A percentile compares a stretch with the other conserved stretches of the same genome.
These are phyloP conservation scores for Maudiozyma pseudohumilis DNA, from an alignment of 805 yeast species.

Conservation along the genomic window DNA sequence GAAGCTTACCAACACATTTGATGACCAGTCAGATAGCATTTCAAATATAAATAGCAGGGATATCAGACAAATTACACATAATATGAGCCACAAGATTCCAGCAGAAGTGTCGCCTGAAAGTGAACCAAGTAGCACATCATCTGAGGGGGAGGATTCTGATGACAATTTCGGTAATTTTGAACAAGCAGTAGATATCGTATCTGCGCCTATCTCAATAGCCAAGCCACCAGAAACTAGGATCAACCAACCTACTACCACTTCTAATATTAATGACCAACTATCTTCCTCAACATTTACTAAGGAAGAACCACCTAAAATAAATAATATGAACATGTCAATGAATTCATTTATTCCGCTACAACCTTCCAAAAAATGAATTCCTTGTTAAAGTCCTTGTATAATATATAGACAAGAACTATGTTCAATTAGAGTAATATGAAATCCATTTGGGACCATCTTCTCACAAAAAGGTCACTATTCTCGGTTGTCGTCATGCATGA, in stretches of 20 bases:
- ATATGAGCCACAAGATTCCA: neutral
- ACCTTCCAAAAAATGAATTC: slow-evolving; percentile 17
- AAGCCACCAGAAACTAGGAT: too few relatives aligned
- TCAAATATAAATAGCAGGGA: neutral
- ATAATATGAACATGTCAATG: slow-evolving; percentile 7
- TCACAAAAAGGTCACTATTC: too few relatives aligned
- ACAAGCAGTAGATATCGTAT: neutral
- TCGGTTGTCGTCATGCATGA: too few relatives aligned
- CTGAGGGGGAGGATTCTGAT: slow-evolving; percentile 9
- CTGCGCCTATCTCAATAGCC: neutral
- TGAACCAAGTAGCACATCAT: too few relatives aligned
- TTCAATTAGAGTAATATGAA: too few relatives aligned
- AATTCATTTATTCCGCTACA: slow-evolving; percentile 22
- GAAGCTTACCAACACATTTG: neutral
- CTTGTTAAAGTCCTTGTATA: too few relatives aligned
- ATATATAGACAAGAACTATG: too few relatives aligned
- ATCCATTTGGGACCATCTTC: too few relatives aligned
- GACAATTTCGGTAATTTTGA: slow-evolving; percentile 24
- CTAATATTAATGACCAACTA: too few relatives aligned
- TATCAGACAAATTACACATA: neutral
- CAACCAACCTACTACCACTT: too few relatives aligned
- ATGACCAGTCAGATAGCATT: neutral
- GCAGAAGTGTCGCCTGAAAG: neutral
- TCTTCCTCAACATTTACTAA: too few relatives aligned
- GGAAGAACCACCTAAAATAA: too few relatives aligned